phyloP scores from a whole-genome alignment of 2,329 filamentous ascomycete genomes.

The Bipolaris zeicola region DNA sequence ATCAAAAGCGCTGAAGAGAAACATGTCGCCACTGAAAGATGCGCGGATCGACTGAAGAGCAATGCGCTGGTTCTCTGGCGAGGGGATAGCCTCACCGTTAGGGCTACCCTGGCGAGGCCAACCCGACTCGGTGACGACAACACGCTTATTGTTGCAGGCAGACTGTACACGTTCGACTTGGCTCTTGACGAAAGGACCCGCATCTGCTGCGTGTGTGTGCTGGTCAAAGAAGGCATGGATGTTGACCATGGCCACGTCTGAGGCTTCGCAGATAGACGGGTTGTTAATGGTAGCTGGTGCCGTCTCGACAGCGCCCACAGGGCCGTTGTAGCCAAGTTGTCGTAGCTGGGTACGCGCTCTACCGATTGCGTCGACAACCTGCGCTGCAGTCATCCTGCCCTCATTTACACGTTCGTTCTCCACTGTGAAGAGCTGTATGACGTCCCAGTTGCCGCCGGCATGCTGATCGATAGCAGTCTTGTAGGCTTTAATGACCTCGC shows the following conservation, averaged over 20 bases:
- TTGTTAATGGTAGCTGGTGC: slow-evolving; percentile 70
- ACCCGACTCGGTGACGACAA: slow-evolving; percentile 81
- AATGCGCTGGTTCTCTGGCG: slow-evolving; percentile 65
- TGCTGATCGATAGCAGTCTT: slow-evolving; percentile 58
- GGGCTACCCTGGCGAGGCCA: slow-evolving; percentile 74
- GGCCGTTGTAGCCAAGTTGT: slow-evolving; percentile 69
- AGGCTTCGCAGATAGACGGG: slow-evolving; percentile 71
- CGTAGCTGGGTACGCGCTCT: slow-evolving; percentile 64
- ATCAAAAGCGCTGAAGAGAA: slow-evolving; percentile 81
- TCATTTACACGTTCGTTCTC: slow-evolving; percentile 80
- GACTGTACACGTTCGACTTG: slow-evolving; percentile 58
- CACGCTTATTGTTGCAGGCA: slow-evolving; percentile 61
- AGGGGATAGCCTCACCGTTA: slow-evolving; percentile 73
- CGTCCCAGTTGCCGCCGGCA: slow-evolving; percentile 64
- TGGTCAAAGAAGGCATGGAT: slow-evolving; percentile 83
- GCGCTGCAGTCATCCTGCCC: slow-evolving; percentile 52
- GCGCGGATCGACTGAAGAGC: slow-evolving; percentile 70
- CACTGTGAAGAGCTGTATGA: slow-evolving; percentile 73
- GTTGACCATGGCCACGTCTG: slow-evolving; percentile 82
- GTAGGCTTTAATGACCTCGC: slow-evolving; percentile 65
- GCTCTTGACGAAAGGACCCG: slow-evolving; percentile 69
- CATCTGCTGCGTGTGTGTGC: slow-evolving; percentile 62
- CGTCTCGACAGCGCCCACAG: slow-evolving; percentile 81
- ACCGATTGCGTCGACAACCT: slow-evolving; percentile 64
- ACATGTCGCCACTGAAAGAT: slow-evolving; percentile 64